Percentiles rank a stretch among this genome's conserved stretches.
Evolutionary conservation across 2,329 filamentous ascomycete genomes (phyloP).

Genomic region (Pseudovirgaria hyperparasitica): DNA sequence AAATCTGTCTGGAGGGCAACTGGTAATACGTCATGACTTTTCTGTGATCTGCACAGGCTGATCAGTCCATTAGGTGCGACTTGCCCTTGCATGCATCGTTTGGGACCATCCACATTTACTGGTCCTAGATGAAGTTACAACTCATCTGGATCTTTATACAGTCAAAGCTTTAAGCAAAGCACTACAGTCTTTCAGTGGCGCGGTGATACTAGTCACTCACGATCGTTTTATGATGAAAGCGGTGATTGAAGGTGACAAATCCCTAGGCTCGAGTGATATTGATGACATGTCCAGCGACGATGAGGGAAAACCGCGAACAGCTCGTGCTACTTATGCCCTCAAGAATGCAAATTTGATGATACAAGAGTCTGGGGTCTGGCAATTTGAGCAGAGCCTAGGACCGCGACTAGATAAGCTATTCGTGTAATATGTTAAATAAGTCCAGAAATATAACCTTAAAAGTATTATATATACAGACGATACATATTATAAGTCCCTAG

Average conservation of each 20-base stretch:
- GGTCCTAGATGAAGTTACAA: conserved; percentile 70
- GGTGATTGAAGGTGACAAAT: conserved; percentile 48
- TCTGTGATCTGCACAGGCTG: too few relatives aligned
- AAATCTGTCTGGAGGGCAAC: conserved; percentile 70
- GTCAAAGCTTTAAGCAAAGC: conserved; percentile 58
- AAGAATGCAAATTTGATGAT: conserved; percentile 19
- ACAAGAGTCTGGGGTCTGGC: conserved; percentile 25
- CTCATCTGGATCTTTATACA: conserved; percentile 74
- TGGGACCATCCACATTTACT: conserved; percentile 58
- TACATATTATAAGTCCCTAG: too few relatives aligned
- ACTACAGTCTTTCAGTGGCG: conserved; percentile 56
- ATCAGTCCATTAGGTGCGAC: too few relatives aligned
- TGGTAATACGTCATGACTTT: too few relatives aligned
- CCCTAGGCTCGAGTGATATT: too few relatives aligned
- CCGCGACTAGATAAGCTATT: too few relatives aligned
- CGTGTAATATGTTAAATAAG: too few relatives aligned
- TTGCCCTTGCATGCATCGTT: conserved; percentile 56
- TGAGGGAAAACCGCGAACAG: conserved; percentile 25
- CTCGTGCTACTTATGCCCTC: conserved; percentile 24
- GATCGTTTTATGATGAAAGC: conserved; percentile 70
- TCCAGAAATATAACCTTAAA: too few relatives aligned
- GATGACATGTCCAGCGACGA: too few relatives aligned
- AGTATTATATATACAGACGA: too few relatives aligned
- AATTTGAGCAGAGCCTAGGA: conserved; percentile 26
- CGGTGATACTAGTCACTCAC: conserved; percentile 66